These are phyloP conservation scores for Linum tenue DNA, from an alignment of 345 rosid species.

Conservation along the genomic window DNA sequence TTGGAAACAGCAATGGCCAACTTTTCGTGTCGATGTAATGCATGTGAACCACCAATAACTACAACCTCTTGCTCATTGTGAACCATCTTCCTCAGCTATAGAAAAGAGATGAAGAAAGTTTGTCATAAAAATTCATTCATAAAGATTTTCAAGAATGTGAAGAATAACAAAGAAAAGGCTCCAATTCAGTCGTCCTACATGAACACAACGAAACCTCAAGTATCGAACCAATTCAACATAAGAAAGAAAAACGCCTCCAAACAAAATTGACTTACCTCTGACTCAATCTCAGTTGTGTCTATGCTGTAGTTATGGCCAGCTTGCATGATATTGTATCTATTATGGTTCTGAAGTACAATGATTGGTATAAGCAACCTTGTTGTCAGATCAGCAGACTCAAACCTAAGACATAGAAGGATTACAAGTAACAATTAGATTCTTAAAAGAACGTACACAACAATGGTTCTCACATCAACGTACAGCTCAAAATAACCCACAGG, in stretches of 20 bases:
- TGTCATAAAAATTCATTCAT: background rate
- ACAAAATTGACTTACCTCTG: conserved; percentile 47
- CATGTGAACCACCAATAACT: conserved; percentile 77
- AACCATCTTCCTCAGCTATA: conserved; percentile 75
- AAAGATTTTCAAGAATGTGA: no score
- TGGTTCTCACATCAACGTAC: background rate
- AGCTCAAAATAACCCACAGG: background rate
- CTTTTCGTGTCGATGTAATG: conserved; percentile 90
- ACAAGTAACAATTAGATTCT: conserved; percentile 11
- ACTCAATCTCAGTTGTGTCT: conserved; percentile 66
- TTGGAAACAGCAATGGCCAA: conserved; percentile 92
- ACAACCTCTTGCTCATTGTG: conserved; percentile 93
- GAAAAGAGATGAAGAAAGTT: background rate
- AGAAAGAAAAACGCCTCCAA: background rate
- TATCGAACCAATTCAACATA: background rate
- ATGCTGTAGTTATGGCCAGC: conserved; percentile 87
- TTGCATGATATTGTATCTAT: conserved; percentile 80
- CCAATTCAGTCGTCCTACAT: no score
- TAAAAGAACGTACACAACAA: background rate
- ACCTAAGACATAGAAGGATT: conserved; percentile 42
- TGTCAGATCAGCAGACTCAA: conserved; percentile 87
- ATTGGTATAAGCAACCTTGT: conserved; percentile 91
- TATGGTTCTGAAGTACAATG: conserved; percentile 91
- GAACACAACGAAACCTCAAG: no score
- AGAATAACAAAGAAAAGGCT: no score